Evolutionary conservation across 345 rosid genomes (phyloP).

Genomic region (Reutealis trisperma): DNA sequence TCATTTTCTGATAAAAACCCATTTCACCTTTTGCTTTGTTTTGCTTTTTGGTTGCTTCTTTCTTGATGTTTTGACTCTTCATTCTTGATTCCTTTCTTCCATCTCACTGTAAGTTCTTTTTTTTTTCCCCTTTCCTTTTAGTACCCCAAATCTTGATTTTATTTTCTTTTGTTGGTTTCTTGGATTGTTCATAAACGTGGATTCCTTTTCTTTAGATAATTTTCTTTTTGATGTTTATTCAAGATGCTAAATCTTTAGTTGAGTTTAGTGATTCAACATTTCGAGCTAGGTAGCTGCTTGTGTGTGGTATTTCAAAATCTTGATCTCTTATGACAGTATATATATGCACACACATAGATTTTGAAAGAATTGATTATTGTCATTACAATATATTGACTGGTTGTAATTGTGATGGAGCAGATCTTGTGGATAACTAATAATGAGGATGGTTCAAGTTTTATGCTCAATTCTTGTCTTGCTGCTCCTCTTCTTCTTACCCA

Average conservation of each 20-base stretch:
- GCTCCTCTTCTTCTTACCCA: conserved; percentile 44
- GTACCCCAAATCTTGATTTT: not conserved
- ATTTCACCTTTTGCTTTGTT: not conserved
- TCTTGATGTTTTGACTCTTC: conserved; percentile 4
- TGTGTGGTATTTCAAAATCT: not conserved
- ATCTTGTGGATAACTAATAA: conserved; percentile 29
- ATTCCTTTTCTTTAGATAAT: not conserved
- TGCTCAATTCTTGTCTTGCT: conserved; percentile 34
- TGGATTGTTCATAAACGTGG: not conserved
- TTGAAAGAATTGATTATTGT: not conserved
- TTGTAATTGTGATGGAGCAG: conserved; percentile 35
- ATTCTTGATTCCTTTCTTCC: not conserved
- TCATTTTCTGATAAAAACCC: not conserved
- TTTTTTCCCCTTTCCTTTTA: not conserved
- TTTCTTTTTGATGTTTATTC: not conserved
- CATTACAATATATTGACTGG: not conserved
- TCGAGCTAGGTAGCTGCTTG: not conserved
- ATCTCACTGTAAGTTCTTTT: not conserved
- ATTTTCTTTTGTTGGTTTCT: not conserved
- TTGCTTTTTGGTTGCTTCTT: not conserved
- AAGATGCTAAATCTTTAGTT: not conserved
- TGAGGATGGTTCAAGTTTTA: conserved; percentile 37
- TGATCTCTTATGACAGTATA: not conserved
- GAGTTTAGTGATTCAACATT: not conserved
- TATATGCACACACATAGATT: not conserved